Percentiles rank a stretch among this genome's conserved stretches.
These are phyloP conservation scores for Leishmania aethiopica DNA, from an alignment of 208 protist genomes.

Conservation along the genomic window DNA sequence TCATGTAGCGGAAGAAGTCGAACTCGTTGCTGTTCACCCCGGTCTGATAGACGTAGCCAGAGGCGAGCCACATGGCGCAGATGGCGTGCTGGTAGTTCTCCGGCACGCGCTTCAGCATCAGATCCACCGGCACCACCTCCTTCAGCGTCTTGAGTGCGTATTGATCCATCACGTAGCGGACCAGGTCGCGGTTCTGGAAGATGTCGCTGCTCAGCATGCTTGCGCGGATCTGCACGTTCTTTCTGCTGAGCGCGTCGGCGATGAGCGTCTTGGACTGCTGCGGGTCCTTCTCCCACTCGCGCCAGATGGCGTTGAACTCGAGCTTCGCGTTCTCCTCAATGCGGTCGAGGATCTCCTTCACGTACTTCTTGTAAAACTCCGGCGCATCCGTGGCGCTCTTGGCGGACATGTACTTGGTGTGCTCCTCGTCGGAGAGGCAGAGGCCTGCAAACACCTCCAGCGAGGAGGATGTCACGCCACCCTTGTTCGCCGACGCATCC, in stretches of 20 bases:
- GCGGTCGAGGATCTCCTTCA: constrained; percentile 85
- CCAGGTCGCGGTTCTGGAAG: constrained; percentile 79
- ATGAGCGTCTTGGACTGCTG: constrained; percentile 73
- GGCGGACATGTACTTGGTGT: constrained; percentile 89
- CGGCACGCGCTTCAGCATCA: constrained; percentile 90
- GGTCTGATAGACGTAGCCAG: constrained; percentile 92
- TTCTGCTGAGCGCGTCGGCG: constrained; percentile 82
- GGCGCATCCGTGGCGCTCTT: constrained; percentile 60
- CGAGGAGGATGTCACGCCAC: constrained; percentile 97
- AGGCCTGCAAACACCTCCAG: constrained; percentile 96
- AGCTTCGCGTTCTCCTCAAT: constrained; percentile 88
- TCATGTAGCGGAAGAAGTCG: constrained; percentile 92
- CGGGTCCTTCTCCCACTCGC: constrained; percentile 61
- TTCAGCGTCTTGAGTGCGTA: constrained; percentile 86
- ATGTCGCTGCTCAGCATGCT: constrained; percentile 84
- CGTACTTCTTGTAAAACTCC: constrained; percentile 94
- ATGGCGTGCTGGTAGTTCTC: constrained; percentile 94
- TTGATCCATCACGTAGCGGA: constrained; percentile 70
- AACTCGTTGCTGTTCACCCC: constrained; percentile 89
- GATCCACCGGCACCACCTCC: constrained; percentile 80
- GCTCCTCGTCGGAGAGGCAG: constrained; percentile 93
- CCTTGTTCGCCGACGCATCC: constrained; percentile 96
- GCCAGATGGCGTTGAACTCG: constrained; percentile 93
- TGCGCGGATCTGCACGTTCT: constrained; percentile 90
- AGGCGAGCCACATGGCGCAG: constrained; percentile 92